Evolutionary conservation across 805 yeast genomes (phyloP).

Genomic region (Komagataella mondaviorum): DNA sequence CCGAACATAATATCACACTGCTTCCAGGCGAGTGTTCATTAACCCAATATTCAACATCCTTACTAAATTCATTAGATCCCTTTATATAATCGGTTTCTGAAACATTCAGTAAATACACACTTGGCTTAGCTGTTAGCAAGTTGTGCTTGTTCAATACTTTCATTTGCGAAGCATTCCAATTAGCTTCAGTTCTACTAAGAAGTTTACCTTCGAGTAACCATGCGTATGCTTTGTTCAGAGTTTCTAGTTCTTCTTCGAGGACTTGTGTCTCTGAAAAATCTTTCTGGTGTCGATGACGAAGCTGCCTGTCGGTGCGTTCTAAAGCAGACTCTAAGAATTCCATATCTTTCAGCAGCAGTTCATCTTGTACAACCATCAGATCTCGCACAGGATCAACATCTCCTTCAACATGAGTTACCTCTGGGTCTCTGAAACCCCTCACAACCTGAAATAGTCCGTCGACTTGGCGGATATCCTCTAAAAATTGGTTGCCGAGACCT

Average conservation of each 20-base stretch:
- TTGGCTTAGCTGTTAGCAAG: conserved; percentile 89
- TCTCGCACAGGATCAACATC: conserved; percentile 53
- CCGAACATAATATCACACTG: conserved; percentile 18
- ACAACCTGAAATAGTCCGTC: conserved; percentile 64
- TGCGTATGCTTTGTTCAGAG: conserved; percentile 59
- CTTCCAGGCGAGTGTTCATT: conserved; percentile 75
- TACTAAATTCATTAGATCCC: conserved; percentile 78
- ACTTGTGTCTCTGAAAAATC: conserved; percentile 47
- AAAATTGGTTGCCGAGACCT: conserved; percentile 64
- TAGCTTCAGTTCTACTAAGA: conserved; percentile 65
- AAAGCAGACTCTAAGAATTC: conserved; percentile 58
- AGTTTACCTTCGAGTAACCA: conserved; percentile 65
- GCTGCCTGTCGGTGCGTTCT: conserved; percentile 48
- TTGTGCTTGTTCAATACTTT: conserved; percentile 79
- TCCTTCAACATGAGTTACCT: conserved; percentile 55
- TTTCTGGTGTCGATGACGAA: conserved; percentile 77
- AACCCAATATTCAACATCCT: conserved; percentile 83
- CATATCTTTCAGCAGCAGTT: conserved; percentile 51
- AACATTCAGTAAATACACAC: conserved; percentile 83
- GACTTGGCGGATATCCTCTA: conserved; percentile 55
- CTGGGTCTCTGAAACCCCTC: conserved; percentile 48
- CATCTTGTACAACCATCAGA: conserved; percentile 49
- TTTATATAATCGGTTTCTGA: conserved; percentile 80
- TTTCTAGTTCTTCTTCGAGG: conserved; percentile 78
- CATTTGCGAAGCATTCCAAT: conserved; percentile 86